A percentile compares a stretch with the other conserved stretches of the same genome.
Conservation (phyloP, 192 early-diverging fungal species). For the Coemansia sp. region DNA sequence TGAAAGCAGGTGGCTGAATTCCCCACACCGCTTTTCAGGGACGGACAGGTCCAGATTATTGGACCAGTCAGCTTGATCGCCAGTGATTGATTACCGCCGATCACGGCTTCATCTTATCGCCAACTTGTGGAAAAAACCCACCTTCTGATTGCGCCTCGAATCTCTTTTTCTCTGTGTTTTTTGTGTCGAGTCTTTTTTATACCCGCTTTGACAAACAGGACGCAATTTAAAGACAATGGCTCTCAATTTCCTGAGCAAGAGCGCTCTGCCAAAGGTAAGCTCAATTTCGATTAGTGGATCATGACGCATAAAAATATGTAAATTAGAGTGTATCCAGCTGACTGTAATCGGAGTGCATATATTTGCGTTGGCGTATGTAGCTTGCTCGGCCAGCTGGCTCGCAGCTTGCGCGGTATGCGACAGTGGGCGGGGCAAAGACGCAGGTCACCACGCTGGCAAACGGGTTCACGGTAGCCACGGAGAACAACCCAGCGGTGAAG, state of each 20-base stretch:
- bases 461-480: constrained; percentile 82
- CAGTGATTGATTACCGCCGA: neutral
- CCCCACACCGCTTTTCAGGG: neutral
- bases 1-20: neutral
- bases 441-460: constrained; percentile 72
- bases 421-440: constrained; percentile 51
- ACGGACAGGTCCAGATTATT: neutral
- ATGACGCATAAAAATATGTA: neutral
- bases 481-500: constrained; percentile 74
- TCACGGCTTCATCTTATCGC: neutral
- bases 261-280: constrained; percentile 54
- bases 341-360: neutral
- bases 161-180: constrained; percentile 11
- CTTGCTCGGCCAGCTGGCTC: constrained; percentile 40
- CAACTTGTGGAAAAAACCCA: neutral
- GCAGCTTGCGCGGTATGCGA: constrained; percentile 53
- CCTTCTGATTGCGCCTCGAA: neutral
- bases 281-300: neutral
- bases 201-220: constrained; percentile 5
- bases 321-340: neutral
- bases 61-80: neutral
- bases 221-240: constrained; percentile 32
- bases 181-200: constrained; percentile 29
- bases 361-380: constrained; percentile 16
- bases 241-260: constrained; percentile 44